Conservation (phyloP, 345 rosid genomes). For the Chamaenerion angustifolium region DNA sequence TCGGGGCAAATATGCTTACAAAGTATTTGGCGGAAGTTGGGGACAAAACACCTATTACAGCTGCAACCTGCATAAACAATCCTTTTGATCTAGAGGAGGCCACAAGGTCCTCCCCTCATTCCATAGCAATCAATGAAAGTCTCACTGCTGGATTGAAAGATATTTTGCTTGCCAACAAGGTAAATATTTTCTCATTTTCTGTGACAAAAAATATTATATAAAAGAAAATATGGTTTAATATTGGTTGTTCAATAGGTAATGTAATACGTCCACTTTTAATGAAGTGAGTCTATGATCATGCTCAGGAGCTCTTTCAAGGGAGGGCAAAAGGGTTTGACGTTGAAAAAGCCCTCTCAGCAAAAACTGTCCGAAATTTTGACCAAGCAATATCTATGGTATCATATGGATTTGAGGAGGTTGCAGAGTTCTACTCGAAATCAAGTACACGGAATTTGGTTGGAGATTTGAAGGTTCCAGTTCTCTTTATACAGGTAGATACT, state of each 20-base stretch:
- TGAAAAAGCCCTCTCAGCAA: slow-evolving; percentile 60
- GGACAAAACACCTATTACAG: slow-evolving; percentile 73
- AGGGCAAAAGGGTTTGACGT: slow-evolving; percentile 67
- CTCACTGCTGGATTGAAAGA: slow-evolving; percentile 62
- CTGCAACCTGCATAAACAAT: slow-evolving; percentile 76
- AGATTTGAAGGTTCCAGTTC: slow-evolving; percentile 81
- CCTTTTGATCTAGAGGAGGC: slow-evolving; percentile 93
- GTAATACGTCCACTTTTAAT: not conserved
- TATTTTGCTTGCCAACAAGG: slow-evolving; percentile 77
- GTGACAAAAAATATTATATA: too few relatives aligned
- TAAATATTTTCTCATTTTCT: slow-evolving; percentile 3
- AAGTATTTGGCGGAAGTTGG: slow-evolving; percentile 85
- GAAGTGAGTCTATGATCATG: not conserved
- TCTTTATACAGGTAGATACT: slow-evolving; percentile 67
- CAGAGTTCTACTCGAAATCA: slow-evolving; percentile 64
- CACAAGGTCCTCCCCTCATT: slow-evolving; percentile 44
- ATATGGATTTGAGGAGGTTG: slow-evolving; percentile 59
- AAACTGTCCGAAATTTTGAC: slow-evolving; percentile 84
- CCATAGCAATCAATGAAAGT: slow-evolving; percentile 34
- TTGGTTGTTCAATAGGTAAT: too few relatives aligned
- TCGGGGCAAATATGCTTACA: slow-evolving; percentile 83
- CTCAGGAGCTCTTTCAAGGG: slow-evolving; percentile 79
- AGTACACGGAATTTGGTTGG: slow-evolving; percentile 57
- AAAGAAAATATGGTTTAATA: too few relatives aligned
- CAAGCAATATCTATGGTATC: slow-evolving; percentile 79